Evolutionary conservation across 2,329 filamentous ascomycete genomes (phyloP), one percentile per base, ranked within the genome.

Genomic region (Venturia nashicola): DNA sequence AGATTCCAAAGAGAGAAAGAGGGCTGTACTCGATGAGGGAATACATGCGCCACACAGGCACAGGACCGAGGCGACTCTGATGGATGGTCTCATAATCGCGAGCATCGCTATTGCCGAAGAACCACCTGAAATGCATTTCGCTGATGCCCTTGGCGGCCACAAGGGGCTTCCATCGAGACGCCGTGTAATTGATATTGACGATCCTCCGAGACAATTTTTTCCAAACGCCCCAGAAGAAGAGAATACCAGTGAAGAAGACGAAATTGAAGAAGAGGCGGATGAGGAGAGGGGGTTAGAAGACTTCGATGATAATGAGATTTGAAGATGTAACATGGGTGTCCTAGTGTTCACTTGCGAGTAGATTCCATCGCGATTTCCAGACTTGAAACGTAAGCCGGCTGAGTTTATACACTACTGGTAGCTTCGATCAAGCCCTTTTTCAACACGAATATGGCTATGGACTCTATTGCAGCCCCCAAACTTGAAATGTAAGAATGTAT

Each of bases 1-100:
- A 0, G 85, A 87, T 68, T 77, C 76, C 18, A 63, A 39, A n/a
- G 61, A 46, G 8, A 63, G 61, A 46, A 55, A 44, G 32, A 51
- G 51, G 16, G 61, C 61, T n/a, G 39, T 3, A 4, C 27, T 62
- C 3, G 16, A 43, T 9, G 34, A 46, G 16, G 60, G 60, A 16
- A 48, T 62, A 57, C 32, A n/a, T 57, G 51, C 51, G 5, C 16
- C 14, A 34, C 14, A 5, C 51, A 57, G 36, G 51, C 32, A 36
- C 14, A 57, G 51, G 27, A 57, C 51, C n/a, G 51, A 57, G 27
- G 51, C 51, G 27, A 34, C 32, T 57, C 7, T 36, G 5, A 16
- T 57, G 2, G 5, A 57, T 57, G 51, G 51, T 16, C 39, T 34
- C 32, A 18, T n/a, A 14, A 6, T 36, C 18, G 18, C 4, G 2